A percentile compares a stretch with the other conserved stretches of the same genome.
phyloP scores from a whole-genome alignment of 2,329 filamentous ascomycete genomes.

The Teratosphaeria viscida region DNA sequence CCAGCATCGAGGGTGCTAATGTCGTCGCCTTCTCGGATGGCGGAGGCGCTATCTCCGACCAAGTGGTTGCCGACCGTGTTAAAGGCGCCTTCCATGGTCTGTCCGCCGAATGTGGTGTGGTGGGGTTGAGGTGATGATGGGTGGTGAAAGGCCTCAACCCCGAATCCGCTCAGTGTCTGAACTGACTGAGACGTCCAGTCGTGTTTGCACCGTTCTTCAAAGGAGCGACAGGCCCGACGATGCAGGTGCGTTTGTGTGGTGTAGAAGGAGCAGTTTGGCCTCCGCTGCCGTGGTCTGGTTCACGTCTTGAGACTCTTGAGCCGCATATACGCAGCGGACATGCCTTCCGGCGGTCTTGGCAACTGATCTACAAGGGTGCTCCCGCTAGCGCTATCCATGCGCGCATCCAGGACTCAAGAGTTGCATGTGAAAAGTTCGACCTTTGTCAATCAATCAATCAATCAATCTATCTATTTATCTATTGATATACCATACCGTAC shows the following conservation, averaged over 20 bases:
- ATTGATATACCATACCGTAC: not conserved
- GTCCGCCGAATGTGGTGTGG: not conserved
- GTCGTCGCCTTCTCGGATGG: constrained; percentile 80
- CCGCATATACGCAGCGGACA: not conserved
- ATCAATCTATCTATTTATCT: not conserved
- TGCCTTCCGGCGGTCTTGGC: not conserved
- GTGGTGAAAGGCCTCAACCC: not conserved
- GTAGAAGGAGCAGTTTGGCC: not conserved
- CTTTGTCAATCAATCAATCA: not conserved
- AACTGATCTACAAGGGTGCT: not conserved
- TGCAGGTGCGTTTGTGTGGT: not conserved
- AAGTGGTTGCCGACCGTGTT: constrained; percentile 80
- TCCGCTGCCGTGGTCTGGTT: not conserved
- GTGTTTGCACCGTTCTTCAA: not conserved
- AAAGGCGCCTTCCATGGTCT: constrained; percentile 71
- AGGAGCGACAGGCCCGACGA: not conserved
- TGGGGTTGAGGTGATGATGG: not conserved
- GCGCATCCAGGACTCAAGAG: not conserved
- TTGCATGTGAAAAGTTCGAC: not conserved
- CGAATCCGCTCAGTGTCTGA: not conserved
- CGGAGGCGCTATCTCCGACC: constrained; percentile 71
- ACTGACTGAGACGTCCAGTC: not conserved
- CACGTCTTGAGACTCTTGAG: not conserved
- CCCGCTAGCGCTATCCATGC: not conserved
- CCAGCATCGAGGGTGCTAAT: constrained; percentile 40